Conservation (phyloP, 2,329 filamentous ascomycete species). For the Septoria petroselini region DNA sequence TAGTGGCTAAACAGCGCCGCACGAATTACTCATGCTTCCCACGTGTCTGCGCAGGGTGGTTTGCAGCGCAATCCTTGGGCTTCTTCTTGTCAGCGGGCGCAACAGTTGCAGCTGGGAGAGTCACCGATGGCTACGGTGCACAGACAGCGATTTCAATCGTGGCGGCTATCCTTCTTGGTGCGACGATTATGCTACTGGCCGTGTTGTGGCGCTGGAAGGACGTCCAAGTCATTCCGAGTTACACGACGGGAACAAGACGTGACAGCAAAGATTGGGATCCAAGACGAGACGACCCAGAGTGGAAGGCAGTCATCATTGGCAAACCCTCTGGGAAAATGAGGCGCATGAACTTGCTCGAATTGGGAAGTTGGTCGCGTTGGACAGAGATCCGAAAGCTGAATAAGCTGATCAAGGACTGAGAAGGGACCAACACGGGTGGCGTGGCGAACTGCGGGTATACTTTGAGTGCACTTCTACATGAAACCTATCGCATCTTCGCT, state of each 20-base stretch:
- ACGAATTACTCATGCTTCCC: slow-evolving; percentile 77
- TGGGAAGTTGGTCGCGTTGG: slow-evolving; percentile 67
- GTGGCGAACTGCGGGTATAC: background rate
- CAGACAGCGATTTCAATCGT: slow-evolving; percentile 66
- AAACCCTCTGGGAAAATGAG: slow-evolving; percentile 67
- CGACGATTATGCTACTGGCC: slow-evolving; percentile 62
- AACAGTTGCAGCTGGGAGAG: slow-evolving; percentile 65
- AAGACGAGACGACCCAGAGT: slow-evolving; percentile 55
- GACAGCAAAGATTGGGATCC: slow-evolving; percentile 43
- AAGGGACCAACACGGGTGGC: background rate
- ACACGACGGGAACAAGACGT: slow-evolving; percentile 43
- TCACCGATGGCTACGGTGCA: slow-evolving; percentile 64
- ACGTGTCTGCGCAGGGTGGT: slow-evolving; percentile 68
- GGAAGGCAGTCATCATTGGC: slow-evolving; percentile 68
- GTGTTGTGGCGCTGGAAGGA: slow-evolving; percentile 64
- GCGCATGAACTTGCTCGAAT: slow-evolving; percentile 68
- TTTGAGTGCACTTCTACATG: background rate
- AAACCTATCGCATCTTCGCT: slow-evolving; percentile 3
- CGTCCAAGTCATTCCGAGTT: slow-evolving; percentile 64
- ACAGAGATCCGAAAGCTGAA: slow-evolving; percentile 62
- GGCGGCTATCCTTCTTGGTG: slow-evolving; percentile 61
- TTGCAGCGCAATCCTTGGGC: slow-evolving; percentile 65
- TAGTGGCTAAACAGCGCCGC: slow-evolving; percentile 40
- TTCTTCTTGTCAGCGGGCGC: slow-evolving; percentile 68
- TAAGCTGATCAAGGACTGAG: slow-evolving; percentile 30